Evolutionary conservation across 805 yeast species (phyloP).

Genomic region (Hanseniaspora vineae): DNA sequence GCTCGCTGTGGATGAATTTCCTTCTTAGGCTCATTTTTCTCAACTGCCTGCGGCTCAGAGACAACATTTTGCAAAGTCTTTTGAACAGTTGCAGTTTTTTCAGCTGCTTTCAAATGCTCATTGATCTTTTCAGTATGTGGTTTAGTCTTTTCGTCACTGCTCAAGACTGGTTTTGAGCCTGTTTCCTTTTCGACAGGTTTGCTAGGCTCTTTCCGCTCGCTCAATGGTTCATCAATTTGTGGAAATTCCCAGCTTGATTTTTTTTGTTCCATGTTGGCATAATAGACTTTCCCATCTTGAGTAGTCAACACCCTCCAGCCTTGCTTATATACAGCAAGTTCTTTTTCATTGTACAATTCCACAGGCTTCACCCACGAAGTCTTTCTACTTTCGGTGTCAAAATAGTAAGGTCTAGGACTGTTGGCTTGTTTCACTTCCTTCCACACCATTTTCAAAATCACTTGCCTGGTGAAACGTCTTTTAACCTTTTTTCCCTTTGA

Average conservation of each 20-base stretch:
- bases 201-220: not conserved
- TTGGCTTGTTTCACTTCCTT: slow-evolving; percentile 54
- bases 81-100: slow-evolving; percentile 15
- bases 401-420: slow-evolving; percentile 54
- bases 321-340: slow-evolving; percentile 33
- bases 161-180: too few relatives aligned
- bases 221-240: too few relatives aligned
- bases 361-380: slow-evolving; percentile 78
- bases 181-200: not conserved
- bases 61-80: too few relatives aligned
- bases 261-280: slow-evolving; percentile 49
- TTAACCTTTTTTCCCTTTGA: too few relatives aligned
- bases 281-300: slow-evolving; percentile 51
- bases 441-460: slow-evolving; percentile 1
- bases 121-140: too few relatives aligned
- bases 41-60: too few relatives aligned
- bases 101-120: not conserved
- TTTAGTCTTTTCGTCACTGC: too few relatives aligned
- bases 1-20: too few relatives aligned
- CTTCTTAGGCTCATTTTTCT: too few relatives aligned
- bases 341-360: slow-evolving; percentile 27
- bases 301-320: slow-evolving; percentile 42
- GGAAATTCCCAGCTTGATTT: slow-evolving; percentile 81
- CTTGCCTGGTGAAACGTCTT: not conserved
- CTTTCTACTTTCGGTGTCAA: slow-evolving; percentile 47